These are phyloP conservation scores for Tolypocladium guangdongense DNA, from an alignment of 2,329 filamentous ascomycete species.

Conservation along the genomic window DNA sequence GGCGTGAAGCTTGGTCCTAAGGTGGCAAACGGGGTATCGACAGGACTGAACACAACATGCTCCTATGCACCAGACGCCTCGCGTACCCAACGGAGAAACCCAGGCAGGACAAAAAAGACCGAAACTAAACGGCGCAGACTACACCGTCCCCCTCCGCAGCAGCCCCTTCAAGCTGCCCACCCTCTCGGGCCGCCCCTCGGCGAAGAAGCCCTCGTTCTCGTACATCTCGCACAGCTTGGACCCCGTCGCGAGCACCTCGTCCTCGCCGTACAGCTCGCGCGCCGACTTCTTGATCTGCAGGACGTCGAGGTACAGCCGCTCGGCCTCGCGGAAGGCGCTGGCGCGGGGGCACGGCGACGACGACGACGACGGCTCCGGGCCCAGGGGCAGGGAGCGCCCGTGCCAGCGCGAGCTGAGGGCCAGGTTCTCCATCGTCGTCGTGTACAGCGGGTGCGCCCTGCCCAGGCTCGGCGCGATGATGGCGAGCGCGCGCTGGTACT, in stretches of 20 bases:
- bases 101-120: background rate
- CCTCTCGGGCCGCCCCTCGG: conserved; percentile 9
- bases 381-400: conserved; percentile 4
- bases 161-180: conserved; percentile 4
- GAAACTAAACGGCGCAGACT: background rate
- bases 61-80: background rate
- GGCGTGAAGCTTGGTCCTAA: too few species aligned
- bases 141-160: background rate
- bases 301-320: conserved; percentile 14
- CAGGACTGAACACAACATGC: background rate
- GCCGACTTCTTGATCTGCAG: conserved; percentile 11
- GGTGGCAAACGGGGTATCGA: background rate
- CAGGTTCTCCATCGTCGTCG: conserved; percentile 12
- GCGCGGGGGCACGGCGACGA: background rate
- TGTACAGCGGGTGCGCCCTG: conserved; percentile 12
- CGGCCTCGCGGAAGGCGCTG: conserved; percentile 11
- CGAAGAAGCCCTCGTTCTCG: conserved; percentile 15
- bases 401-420: conserved; percentile 10
- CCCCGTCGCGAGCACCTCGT: conserved; percentile 11
- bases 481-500: conserved; percentile 11
- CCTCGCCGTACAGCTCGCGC: conserved; percentile 11
- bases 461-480: conserved; percentile 12
- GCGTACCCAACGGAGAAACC: background rate
- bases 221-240: conserved; percentile 17
- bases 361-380: conserved; percentile 1